Base-by-base conservation (phyloP, 148 eudicot species). In the Cornus kousa region DNA sequence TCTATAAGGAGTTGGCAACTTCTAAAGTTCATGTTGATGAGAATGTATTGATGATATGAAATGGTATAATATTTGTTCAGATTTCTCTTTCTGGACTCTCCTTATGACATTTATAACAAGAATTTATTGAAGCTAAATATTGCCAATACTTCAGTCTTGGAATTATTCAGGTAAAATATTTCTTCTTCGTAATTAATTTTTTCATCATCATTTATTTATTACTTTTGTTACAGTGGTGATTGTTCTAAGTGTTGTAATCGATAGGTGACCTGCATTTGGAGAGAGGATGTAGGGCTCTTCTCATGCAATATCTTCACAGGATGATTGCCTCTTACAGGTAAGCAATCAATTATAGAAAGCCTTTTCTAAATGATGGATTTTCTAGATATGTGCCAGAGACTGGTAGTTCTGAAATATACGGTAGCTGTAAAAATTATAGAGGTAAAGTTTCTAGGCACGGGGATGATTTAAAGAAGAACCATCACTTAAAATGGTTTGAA, bases 51-150 rank as follows among this genome's bases (percentile, higher is more conserved):
- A 68, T 17, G 32, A 68, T 17, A 11, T 14, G 22, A 33, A 32
- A 40, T 20, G 33, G 12, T 35, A 68, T 28, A 62, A 64, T n/a
- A 19, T n/a, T 14, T 9, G 16, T 43, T 16, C n/a, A 28, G 40
- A 22, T 39, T 75, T 16, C 33, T 5, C 5, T 23, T 20, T 4
- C 20, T 4, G 19, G 31, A 23, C 19, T 60, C 68, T 39, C 43
- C 43, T 39, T 39, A 4, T 20, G 22, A 33, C 28, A 62, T 62
- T 13, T 35, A 10, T 31, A 28, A 7, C 9, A 62, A 14, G 65
- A 39, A n/a, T n/a, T 32, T 73, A 6, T 50, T 50, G 75, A 31
- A 73, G 65, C 46, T 74, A 57, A 55, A 31, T 73, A 73, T 31
- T 60, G 65, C 19, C 31, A 2, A 60, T 16, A n/a, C 19, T 12